Conservation (phyloP, 1,139 yeast species). For the Sugiyamaella paludigena region DNA sequence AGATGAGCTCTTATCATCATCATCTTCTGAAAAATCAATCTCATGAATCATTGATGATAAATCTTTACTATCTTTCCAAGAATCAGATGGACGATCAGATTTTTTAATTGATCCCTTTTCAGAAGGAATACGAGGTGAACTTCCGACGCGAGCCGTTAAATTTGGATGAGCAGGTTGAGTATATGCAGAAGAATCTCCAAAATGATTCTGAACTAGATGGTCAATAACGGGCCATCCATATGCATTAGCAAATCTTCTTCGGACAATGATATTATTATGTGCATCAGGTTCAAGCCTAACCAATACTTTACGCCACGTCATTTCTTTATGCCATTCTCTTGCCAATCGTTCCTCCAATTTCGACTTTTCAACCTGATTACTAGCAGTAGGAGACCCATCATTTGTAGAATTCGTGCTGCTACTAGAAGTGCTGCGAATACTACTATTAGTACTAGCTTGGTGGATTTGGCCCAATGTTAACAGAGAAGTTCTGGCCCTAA, state of each 20-base stretch:
- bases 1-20: neutral
- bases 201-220: slow-evolving; percentile 71
- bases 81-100: neutral
- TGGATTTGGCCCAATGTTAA: neutral
- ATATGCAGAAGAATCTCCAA: slow-evolving; percentile 30
- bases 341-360: slow-evolving; percentile 81
- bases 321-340: slow-evolving; percentile 76
- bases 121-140: neutral
- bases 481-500: slow-evolving; percentile 23
- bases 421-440: slow-evolving; percentile 18
- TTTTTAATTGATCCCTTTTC: neutral
- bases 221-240: slow-evolving; percentile 95
- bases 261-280: slow-evolving; percentile 86
- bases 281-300: slow-evolving; percentile 90
- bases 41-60: slow-evolving; percentile 18
- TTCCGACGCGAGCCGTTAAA: neutral
- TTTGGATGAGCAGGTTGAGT: slow-evolving; percentile 12
- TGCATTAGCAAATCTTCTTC: slow-evolving; percentile 88
- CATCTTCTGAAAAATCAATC: slow-evolving; percentile 13
- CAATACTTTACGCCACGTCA: slow-evolving; percentile 90
- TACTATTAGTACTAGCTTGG: slow-evolving; percentile 7
- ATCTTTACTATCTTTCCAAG: slow-evolving; percentile 8
- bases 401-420: slow-evolving; percentile 2
- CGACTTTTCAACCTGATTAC: slow-evolving; percentile 37
- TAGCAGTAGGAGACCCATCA: neutral